Evolutionary conservation across 345 rosid species (phyloP).

Genomic region (Lepidium didymum): DNA sequence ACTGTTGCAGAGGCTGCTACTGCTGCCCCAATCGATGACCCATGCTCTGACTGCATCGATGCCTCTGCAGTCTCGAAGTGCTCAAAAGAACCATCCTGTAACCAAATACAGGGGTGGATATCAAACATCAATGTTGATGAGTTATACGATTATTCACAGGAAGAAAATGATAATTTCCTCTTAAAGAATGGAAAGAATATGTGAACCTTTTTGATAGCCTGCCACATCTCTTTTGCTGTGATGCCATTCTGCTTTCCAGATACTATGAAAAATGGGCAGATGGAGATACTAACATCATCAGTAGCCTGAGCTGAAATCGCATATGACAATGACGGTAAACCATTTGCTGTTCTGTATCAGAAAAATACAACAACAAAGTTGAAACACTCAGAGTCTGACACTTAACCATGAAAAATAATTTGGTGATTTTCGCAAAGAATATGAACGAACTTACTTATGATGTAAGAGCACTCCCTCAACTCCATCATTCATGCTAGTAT

Average conservation of each 20-base stretch:
- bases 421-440: neutral
- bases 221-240: slow-evolving; percentile 87
- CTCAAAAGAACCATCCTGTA: slow-evolving; percentile 70
- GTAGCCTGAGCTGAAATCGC: slow-evolving; percentile 69
- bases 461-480: slow-evolving; percentile 61
- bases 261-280: slow-evolving; percentile 67
- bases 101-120: neutral
- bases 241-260: slow-evolving; percentile 60
- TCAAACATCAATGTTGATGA: neutral
- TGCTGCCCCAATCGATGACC: slow-evolving; percentile 91
- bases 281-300: slow-evolving; percentile 52
- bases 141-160: neutral
- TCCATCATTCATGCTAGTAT: slow-evolving; percentile 61
- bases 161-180: neutral
- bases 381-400: neutral
- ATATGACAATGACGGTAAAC: slow-evolving; percentile 49
- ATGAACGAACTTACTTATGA: slow-evolving; percentile 55
- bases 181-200: neutral
- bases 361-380: neutral
- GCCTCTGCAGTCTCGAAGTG: slow-evolving; percentile 34
- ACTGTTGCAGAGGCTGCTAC: slow-evolving; percentile 70
- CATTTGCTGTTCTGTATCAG: slow-evolving; percentile 55
- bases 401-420: neutral
- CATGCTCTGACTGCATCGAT: slow-evolving; percentile 50
- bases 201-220: slow-evolving; percentile 65